Evolutionary conservation across 208 protist species (phyloP).

Genomic region (Acanthamoeba sp.): DNA sequence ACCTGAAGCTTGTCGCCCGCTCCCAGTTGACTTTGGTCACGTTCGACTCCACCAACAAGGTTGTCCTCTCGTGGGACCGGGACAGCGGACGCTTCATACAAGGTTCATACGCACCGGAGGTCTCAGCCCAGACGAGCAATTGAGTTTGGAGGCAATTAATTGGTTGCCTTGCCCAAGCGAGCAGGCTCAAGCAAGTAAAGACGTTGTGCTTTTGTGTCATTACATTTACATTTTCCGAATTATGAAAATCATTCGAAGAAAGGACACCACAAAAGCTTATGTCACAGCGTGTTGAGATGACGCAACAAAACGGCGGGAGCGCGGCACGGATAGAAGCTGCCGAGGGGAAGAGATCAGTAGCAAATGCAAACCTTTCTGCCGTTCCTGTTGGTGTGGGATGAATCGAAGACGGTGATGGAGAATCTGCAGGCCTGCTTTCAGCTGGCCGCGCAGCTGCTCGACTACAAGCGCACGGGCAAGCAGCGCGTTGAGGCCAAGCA

Average conservation of each 20-base stretch:
- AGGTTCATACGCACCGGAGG: no score
- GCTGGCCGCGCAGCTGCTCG: slow-evolving; percentile 1
- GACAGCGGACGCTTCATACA: background rate
- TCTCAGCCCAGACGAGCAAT: no score
- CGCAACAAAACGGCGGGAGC: no score
- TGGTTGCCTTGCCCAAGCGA: no score
- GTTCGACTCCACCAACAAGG: background rate
- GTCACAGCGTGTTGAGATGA: no score
- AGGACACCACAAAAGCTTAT: no score
- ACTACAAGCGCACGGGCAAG: slow-evolving; percentile 61
- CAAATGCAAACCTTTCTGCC: slow-evolving; percentile 39
- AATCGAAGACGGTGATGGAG: background rate
- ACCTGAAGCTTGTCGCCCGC: background rate
- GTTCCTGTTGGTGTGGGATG: slow-evolving; percentile 45
- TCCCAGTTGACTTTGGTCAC: background rate
- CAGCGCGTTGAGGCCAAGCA: slow-evolving; percentile 58
- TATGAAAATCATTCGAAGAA: background rate
- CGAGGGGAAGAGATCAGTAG: background rate
- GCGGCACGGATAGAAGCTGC: no score
- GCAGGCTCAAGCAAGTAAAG: no score
- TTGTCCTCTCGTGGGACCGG: background rate
- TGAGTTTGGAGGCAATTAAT: no score
- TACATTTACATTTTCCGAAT: no score
- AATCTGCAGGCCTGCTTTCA: slow-evolving; percentile 54
- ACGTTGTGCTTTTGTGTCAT: no score